Evolutionary conservation across 2,329 filamentous ascomycete species (phyloP), one percentile per base, ranked within the genome.

Genomic region (Calonectria henricotiae): DNA sequence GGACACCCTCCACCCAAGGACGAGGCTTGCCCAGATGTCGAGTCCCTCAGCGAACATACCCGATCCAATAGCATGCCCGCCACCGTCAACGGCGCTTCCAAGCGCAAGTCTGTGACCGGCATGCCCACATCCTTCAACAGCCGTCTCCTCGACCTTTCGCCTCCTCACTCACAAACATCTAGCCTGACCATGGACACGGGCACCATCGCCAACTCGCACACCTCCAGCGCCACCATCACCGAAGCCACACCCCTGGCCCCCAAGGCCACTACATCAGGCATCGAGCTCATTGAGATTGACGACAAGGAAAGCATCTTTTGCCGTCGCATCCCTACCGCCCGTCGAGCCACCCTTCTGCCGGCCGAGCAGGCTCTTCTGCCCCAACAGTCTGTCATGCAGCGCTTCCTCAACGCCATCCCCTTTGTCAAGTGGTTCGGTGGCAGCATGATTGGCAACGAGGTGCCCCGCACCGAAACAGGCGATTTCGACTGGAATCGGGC

Each of bases 401-500:
- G 90, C 62, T 79, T 93, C 23, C 82, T 93, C 65, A 88, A 88
- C 73, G 89, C 88, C 65, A 89, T 94, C 46, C 93, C 93, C 2
- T 86, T 94, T 71, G 83, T 94, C 71, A 89, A 88, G 75, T 94
- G 92, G 90, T 92, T 95, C 78, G 91, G 90, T 54, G 91, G 84
- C 73, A 90, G 85, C 76, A 90, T 95, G 81, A 95, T 96, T 77
- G 93, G 93, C 6, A 91, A 90, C 78, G 88, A 92, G 79, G 90
- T 96, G 44, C 94, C 94, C 8, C 87, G 92, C 47, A 92, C 88
- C 64, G 92, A 94, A 64, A 86, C 88, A 49, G 94, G 93, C 68
- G 90, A 90, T 47, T 95, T 98, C 76, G 95, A 98, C 81, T 93
- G 91, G 86, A 89, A 89, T 47, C 84, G 84, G 54, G 90, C 90